Base-by-base conservation (phyloP, 2,329 filamentous ascomycete species). In the Sarocladiaceae sp. region DNA sequence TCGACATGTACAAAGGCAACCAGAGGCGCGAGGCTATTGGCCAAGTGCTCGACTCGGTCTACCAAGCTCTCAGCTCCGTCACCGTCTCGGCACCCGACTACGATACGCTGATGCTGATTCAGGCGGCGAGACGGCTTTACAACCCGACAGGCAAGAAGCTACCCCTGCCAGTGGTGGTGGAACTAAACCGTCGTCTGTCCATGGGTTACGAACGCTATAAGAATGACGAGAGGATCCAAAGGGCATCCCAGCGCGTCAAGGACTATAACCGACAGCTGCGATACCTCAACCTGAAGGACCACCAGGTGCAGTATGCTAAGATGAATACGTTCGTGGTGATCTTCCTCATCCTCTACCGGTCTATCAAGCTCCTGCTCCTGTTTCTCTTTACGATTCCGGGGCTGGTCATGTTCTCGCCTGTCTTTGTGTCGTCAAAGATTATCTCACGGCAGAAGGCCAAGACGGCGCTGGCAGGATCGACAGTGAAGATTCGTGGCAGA, bases 71-170 rank as follows among this genome's bases (percentile, higher is more conserved):
- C 40, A 82, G 86, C 50, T 79, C 90, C 3, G 93, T 97, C 46
- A 97, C 91, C 3, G 89, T 96, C 31, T 91, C 88, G 12, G 83
- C 87, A 29, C 90, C 91, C 3, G 88, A 97, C 64, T 96, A 95
- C 64, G 91, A 97, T 56, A 97, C 91, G 3, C 73, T 97, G 18
- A 95, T 95, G 90, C 76, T 94, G 53, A 95, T 97, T 47, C 93
- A 97, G 75, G 90, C 91, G 29, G 91, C 90, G 6, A 80, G 93
- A 50, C 81, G 93, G 41, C 73, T 98, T 21, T 98, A 98, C 68
- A 96, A 95, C 58, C 87, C 89, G 10, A 93, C 88, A 41, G 88
- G 89, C 55, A 95, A 91, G 69, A 95, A 95, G 63, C 74, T 97
- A 29, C 91, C 91, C 6, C 74, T 97, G 18, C 88, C 91, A 1